phyloP scores from a whole-genome alignment of 306 rosid genomes.

The Carpinus fangiana region DNA sequence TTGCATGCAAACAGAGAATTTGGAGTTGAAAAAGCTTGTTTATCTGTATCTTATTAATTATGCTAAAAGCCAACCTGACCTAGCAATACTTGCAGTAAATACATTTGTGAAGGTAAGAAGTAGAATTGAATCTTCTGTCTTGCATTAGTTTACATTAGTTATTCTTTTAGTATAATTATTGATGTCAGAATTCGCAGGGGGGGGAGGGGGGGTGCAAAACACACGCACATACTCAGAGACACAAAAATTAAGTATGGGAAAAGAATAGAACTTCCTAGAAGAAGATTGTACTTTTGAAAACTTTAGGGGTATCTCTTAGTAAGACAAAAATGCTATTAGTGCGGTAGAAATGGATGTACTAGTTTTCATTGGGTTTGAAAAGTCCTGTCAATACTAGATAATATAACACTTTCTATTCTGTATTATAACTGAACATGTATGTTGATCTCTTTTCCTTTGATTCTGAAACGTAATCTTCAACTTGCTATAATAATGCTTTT shows the following conservation, averaged over 20 bases:
- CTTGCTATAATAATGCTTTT: conserved; percentile 8
- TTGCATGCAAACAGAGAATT: conserved; percentile 98
- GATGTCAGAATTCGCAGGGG: neutral
- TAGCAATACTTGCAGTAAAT: conserved; percentile 96
- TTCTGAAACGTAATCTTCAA: neutral
- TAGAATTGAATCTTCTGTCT: conserved; percentile 16
- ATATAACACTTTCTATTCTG: neutral
- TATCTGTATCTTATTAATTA: conserved; percentile 93
- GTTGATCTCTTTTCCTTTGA: neutral
- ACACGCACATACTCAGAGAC: too few species aligned
- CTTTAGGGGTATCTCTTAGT: neutral
- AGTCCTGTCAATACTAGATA: neutral
- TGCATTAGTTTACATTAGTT: conserved; percentile 17
- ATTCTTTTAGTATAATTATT: neutral
- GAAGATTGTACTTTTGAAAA: neutral
- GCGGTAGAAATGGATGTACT: neutral
- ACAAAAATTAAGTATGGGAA: too few species aligned
- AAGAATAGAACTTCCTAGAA: neutral
- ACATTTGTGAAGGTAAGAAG: conserved; percentile 92
- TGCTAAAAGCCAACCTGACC: conserved; percentile 99
- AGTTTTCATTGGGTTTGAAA: neutral
- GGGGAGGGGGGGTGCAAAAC: too few species aligned
- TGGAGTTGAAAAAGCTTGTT: conserved; percentile 95
- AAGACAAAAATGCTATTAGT: neutral
- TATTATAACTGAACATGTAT: neutral